Base-by-base conservation (phyloP, 1,284 basidiomycete genomes). In the Moesziomyces globuligerus region DNA sequence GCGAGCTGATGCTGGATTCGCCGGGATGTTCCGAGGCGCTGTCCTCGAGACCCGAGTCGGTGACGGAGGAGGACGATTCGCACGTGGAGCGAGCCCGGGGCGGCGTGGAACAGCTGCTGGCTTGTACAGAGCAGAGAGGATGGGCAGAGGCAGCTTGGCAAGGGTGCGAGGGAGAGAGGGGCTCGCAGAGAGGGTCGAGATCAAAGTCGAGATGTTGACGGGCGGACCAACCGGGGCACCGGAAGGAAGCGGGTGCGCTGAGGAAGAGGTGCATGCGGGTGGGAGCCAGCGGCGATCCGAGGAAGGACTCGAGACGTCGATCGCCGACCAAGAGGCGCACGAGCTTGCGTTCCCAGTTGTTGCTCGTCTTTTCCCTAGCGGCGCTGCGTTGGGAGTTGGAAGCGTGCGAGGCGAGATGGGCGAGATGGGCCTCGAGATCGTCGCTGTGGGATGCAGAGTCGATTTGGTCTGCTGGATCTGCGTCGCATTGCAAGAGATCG, bases 271-370 rank as follows among this genome's bases (percentile, higher is more conserved):
- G 64, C 28, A 55, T 69, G 20, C 47, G 65, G 20, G 68, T 60
- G 0, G 59, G 68, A 3, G 62, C 59, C 1, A 65, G 32, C 13
- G 58, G 37, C 1, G 50, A 17, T 10, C 49, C 58, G 10, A 59
- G 15, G 18, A 64, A 55, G 2, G 52, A 25, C 25, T 64, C 59
- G 25, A 65, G 60, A 4, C 44, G 44, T 29, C 61, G 50, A 13
- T 68, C 48, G 20, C 54, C 54, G 34, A 76, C 60, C 2, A 66
- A 54, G 25, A 68, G 38, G 15, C 74, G 60, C 5, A 74, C 64
- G 18, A 76, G 72, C 52, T 69, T 70, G 45, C 75, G 72, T 28
- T 75, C 75, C 52, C 74, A 62, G 18, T 65, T 51, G 42, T 43
- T 53, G 44, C 58, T 56, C n/a, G 59, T 67, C 46, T 74, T 76